Evolutionary conservation across 1,284 basidiomycete genomes (phyloP), one percentile per base, ranked within the genome.

Genomic region (Lentinula novae-zelandiae): DNA sequence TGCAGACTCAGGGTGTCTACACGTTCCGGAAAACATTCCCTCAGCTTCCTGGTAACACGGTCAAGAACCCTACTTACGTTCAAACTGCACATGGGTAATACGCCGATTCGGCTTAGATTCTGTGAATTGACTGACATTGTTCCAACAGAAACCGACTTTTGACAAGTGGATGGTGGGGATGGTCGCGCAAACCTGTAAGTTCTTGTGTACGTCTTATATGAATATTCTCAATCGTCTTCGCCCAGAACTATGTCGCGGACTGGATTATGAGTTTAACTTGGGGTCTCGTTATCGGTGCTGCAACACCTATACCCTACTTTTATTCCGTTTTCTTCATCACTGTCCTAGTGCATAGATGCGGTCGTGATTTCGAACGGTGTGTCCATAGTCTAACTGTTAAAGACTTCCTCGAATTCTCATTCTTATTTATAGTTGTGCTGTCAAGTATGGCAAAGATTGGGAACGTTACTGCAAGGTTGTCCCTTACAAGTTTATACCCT

Each of bases 361-460:
- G 88, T 5, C 86, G 95, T 60, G 95, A 98, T 80, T 96, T 97
- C 73, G 95, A 95, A 73, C 82, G 94, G 82, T 91, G 71, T 62
- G 78, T 63, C 55, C 58, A 58, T n/a, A 17, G 53, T 50, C 57
- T 61, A 39, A 42, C 48, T 53, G 27, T 50, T 5, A 44, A 39
- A 5, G 9, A n/a, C 15, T 39, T 56, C 31, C 20, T 49, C 60
- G n/a, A 22, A 17, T 22, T 27, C 20, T 34, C 36, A 50, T 33
- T 3, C n/a, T 27, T 20, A 13, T 10, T 56, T 69, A 62, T 65
- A 87, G 89, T 63, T 98, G 96, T 75, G 87, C 88, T 3, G 73
- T 85, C 67, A 99, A 99, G 80, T 99, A 98, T 70, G 94, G 94
- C 49, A 93, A 96, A 68, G 95, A 96, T 72, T 98, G 95, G 95